A percentile compares a stretch with the other conserved stretches of the same genome.
phyloP scores from a whole-genome alignment of 768 basidiomycete genomes.

The Antrodiella citrinella region DNA sequence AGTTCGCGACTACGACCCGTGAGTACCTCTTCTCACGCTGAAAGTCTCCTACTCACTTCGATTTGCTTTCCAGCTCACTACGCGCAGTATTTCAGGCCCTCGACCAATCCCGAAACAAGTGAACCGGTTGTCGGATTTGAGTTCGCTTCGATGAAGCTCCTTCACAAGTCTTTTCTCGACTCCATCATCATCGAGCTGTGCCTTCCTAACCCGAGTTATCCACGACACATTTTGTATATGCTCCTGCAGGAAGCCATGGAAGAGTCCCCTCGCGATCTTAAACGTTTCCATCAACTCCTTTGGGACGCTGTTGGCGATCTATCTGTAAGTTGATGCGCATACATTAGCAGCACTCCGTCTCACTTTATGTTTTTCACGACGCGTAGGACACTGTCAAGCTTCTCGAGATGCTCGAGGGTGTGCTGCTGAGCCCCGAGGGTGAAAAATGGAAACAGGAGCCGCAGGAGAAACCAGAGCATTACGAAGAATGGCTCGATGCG shows the following conservation, averaged over 20 bases:
- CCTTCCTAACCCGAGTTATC: constrained; percentile 63
- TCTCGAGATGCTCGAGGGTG: constrained; percentile 54
- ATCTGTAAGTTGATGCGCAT: constrained; percentile 43
- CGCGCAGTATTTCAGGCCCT: constrained; percentile 61
- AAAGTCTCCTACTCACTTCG: background rate
- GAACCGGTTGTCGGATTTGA: constrained; percentile 58
- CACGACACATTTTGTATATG: constrained; percentile 55
- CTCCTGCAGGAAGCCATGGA: constrained; percentile 65
- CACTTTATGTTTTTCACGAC: background rate
- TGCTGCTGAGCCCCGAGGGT: constrained; percentile 50
- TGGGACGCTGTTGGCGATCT: constrained; percentile 82
- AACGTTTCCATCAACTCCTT: constrained; percentile 68
- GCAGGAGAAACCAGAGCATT: constrained; percentile 50
- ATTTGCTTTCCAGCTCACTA: constrained; percentile 50
- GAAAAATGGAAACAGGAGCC: constrained; percentile 41
- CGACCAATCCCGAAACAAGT: constrained; percentile 31
- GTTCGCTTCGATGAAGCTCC: constrained; percentile 49
- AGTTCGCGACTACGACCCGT: constrained; percentile 67
- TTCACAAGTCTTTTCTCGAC: constrained; percentile 72
- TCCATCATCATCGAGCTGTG: constrained; percentile 79
- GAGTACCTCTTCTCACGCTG: constrained; percentile 21
- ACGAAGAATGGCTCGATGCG: constrained; percentile 62
- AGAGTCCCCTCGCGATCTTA: constrained; percentile 66
- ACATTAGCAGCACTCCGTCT: no score
- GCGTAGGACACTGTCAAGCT: constrained; percentile 56